A percentile compares a stretch with the other conserved stretches of the same genome.
phyloP scores from a whole-genome alignment of 345 rosid genomes.

The Eucalyptus brandiana region DNA sequence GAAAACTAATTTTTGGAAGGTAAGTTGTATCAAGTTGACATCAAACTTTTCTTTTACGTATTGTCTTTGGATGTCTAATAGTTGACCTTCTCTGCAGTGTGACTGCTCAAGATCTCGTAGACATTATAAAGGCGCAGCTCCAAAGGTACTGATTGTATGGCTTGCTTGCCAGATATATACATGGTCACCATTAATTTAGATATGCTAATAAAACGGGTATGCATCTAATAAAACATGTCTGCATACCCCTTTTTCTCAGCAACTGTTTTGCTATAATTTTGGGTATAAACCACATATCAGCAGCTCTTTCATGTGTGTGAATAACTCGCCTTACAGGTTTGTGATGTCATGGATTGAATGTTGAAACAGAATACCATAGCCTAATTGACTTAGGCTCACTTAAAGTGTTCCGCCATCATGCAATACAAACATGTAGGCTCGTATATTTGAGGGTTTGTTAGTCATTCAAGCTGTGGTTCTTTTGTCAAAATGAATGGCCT shows the following conservation, averaged over 20 bases:
- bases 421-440: background rate
- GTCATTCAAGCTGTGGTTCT: background rate
- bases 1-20: slow-evolving; percentile 85
- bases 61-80: background rate
- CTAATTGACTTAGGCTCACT: background rate
- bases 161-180: background rate
- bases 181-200: background rate
- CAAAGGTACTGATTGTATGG: slow-evolving; percentile 39
- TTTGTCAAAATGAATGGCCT: background rate
- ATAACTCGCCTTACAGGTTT: background rate
- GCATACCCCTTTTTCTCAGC: background rate
- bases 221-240: background rate
- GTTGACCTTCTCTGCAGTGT: slow-evolving; percentile 37
- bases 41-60: background rate
- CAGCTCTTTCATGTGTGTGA: background rate
- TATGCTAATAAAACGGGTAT: background rate
- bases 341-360: background rate
- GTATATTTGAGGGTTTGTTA: background rate
- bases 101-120: slow-evolving; percentile 88
- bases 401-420: background rate
- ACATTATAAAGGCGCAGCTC: slow-evolving; percentile 88
- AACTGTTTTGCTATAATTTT: background rate
- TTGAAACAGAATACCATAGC: background rate
- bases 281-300: background rate
- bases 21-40: slow-evolving; percentile 15